Conservation (phyloP, 306 rosid genomes). For the Fragaria iinumae region DNA sequence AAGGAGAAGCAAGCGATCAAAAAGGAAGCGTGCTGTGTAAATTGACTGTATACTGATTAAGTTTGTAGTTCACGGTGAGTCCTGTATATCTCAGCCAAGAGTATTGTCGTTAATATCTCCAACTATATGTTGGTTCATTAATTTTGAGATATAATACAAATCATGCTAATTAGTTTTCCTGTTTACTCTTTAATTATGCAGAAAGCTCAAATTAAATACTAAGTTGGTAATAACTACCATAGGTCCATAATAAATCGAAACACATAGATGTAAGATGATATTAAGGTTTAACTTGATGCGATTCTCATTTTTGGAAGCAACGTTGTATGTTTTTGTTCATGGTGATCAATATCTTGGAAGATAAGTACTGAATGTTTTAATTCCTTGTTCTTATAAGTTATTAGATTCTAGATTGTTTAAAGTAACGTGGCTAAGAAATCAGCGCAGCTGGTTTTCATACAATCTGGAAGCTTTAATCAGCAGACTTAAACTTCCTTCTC, state of each 20-base stretch:
- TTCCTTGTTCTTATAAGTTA: neutral
- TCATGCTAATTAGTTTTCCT: slow-evolving; percentile 18
- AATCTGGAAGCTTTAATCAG: slow-evolving; percentile 13
- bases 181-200: slow-evolving; percentile 9
- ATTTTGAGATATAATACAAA: slow-evolving; percentile 44
- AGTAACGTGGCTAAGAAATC: slow-evolving; percentile 1
- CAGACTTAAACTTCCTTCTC: neutral
- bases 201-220: slow-evolving; percentile 11
- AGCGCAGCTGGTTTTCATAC: slow-evolving; percentile 5
- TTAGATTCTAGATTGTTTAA: neutral
- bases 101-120: slow-evolving; percentile 34
- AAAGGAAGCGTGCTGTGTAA: slow-evolving; percentile 81
- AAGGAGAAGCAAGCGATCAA: slow-evolving; percentile 94
- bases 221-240: neutral
- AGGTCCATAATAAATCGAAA: neutral
- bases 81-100: slow-evolving; percentile 55
- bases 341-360: neutral
- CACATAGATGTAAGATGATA: neutral
- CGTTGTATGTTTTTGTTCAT: slow-evolving; percentile 5
- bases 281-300: neutral
- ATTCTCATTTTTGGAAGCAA: slow-evolving; percentile 1
- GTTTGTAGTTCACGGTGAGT: slow-evolving; percentile 68
- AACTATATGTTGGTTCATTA: slow-evolving; percentile 52
- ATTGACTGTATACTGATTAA: slow-evolving; percentile 29
- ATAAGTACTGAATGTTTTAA: slow-evolving; percentile 1